Percentiles rank a stretch among this genome's conserved stretches.
Conservation (phyloP, 1,284 basidiomycete genomes). For the Salmacisia buchloeana region DNA sequence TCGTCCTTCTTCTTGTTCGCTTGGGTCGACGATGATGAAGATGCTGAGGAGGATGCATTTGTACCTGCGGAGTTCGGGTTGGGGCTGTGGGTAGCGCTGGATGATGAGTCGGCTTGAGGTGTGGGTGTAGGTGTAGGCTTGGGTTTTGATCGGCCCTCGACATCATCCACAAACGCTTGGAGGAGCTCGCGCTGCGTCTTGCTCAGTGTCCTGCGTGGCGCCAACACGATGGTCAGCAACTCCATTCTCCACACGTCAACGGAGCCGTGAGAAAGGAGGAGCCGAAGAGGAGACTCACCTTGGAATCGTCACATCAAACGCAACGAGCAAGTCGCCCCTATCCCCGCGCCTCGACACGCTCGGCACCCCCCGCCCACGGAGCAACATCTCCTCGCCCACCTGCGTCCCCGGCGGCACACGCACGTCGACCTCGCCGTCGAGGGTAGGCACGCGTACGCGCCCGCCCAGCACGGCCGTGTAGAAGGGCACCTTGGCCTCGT, state of each 20-base stretch:
- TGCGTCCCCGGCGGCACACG: conserved; percentile 89
- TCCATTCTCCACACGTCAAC: neutral
- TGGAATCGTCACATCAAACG: conserved; percentile 81
- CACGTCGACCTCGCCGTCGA: conserved; percentile 93
- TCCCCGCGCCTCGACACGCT: conserved; percentile 55
- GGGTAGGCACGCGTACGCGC: conserved; percentile 81
- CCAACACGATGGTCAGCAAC: neutral
- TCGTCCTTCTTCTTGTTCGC: too few relatives aligned
- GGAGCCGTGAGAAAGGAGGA: neutral
- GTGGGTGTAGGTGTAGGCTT: neutral
- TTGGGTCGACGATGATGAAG: too few relatives aligned
- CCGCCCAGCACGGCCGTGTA: conserved; percentile 80
- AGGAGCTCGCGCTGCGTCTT: conserved; percentile 77
- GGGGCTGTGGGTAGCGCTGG: too few relatives aligned
- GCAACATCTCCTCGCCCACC: conserved; percentile 91
- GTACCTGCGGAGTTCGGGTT: too few relatives aligned
- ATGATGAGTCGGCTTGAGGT: neutral
- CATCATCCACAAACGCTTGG: conserved; percentile 85
- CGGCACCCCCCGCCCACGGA: conserved; percentile 80
- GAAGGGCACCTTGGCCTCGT: conserved; percentile 83
- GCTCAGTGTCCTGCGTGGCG: conserved; percentile 65
- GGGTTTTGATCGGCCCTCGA: conserved; percentile 55
- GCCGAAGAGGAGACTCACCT: conserved; percentile 61
- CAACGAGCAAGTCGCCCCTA: conserved; percentile 84
- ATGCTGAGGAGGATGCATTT: too few relatives aligned